Evolutionary conservation across 2,329 filamentous ascomycete species (phyloP), one percentile per base, ranked within the genome.

Genomic region (Laburnicola sp.): DNA sequence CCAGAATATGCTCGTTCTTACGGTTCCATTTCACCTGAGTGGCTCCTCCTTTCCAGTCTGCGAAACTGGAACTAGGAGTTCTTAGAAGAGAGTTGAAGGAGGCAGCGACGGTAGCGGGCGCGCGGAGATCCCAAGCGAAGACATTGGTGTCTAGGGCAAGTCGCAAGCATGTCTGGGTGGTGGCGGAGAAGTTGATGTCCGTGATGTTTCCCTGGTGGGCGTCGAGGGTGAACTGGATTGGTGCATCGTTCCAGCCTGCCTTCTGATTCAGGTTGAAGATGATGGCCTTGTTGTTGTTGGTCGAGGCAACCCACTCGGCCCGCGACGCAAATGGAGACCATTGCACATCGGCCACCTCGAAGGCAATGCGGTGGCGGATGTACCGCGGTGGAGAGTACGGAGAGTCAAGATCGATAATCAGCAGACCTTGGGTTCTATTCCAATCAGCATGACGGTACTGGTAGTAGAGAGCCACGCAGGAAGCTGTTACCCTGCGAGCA

Each of bases 151-250:
- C 92, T 27, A 97, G 89, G 3, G 91, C 91, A 97, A 0, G 93
- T 96, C 7, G 91, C 89, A 11, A 97, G 82, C 37, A 92, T 79
- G 67, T 97, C 92, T 0, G 91, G 90, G 66, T 97, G 89, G 62
- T 96, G 90, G 92, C 91, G 0, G 91, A 96, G 72, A 96, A 97
- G 71, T 97, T 97, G 72, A 97, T 91, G 69, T 97, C 92, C 6
- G 92, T 97, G 61, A 97, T 97, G 56, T 92, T 91, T 59, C 93
- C 83, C 39, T 85, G 89, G 71, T 90, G 92, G 2, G 87, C 91
- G 64, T 95, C 88, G 10, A 97, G 80, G 9, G 91, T 92, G 71
- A 93, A 88, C 71, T 97, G 90, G 56, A 97, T 91, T 0, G 88
- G 89, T 62, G 93, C 89, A 61, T 90, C 86, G 53, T 84, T 63